Conservation (phyloP, 2,329 filamentous ascomycete species). For the Neofusicoccum ribis region DNA sequence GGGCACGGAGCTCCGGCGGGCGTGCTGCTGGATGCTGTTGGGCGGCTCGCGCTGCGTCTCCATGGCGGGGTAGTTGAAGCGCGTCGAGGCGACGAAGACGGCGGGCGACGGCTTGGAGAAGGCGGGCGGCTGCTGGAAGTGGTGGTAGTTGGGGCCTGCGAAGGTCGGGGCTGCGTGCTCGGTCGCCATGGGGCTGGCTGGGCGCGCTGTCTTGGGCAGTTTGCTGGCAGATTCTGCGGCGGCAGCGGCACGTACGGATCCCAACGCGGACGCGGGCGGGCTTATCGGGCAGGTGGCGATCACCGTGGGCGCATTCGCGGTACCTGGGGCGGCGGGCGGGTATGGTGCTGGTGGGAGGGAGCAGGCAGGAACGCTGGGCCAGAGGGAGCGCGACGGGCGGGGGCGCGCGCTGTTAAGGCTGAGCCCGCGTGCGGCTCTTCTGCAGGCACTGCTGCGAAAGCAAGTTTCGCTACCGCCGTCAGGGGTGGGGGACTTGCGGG, state of each 20-base stretch:
- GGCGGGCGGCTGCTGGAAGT: not conserved
- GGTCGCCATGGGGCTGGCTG: slow-evolving; percentile 6
- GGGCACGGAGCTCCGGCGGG: slow-evolving; percentile 6
- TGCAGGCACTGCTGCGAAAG: not conserved
- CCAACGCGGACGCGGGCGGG: not conserved
- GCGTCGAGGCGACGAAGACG: slow-evolving; percentile 12
- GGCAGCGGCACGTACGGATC: slow-evolving; percentile 2
- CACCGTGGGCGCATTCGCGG: slow-evolving; percentile 2
- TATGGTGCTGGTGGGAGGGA: not conserved
- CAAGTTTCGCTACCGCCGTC: slow-evolving; percentile 16
- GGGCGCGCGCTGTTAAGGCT: slow-evolving; percentile 2
- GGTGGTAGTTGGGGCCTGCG: slow-evolving; percentile 1
- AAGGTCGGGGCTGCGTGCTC: slow-evolving; percentile 5
- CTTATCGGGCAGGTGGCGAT: slow-evolving; percentile 7
- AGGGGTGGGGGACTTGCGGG: not conserved
- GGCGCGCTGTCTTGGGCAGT: not conserved
- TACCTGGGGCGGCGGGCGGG: not conserved
- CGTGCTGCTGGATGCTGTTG: slow-evolving; percentile 1
- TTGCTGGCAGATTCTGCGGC: not conserved
- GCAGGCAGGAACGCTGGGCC: not conserved
- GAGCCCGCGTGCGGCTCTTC: slow-evolving; percentile 13
- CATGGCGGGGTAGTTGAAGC: slow-evolving; percentile 15
- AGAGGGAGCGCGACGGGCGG: not conserved
- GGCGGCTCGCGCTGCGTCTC: not conserved
- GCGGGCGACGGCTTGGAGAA: slow-evolving; percentile 1